Percentiles rank a stretch among this genome's conserved stretches.
phyloP scores from a whole-genome alignment of 2,329 filamentous ascomycete species.

The Didymella keratinophila region DNA sequence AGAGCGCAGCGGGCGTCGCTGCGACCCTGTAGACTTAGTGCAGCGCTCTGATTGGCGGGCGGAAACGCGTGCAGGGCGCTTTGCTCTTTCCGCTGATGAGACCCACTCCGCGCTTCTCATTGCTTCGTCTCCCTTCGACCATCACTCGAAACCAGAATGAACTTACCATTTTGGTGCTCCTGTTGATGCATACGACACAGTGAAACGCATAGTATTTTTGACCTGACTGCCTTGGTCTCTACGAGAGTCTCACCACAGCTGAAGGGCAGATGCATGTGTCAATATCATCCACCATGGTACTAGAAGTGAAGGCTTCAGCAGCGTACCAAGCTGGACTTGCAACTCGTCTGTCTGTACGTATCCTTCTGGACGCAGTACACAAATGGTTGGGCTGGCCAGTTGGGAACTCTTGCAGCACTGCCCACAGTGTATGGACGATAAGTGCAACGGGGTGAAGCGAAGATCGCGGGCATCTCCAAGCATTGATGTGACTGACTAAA shows the following conservation, averaged over 20 bases:
- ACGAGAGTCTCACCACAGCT: neutral
- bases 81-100: neutral
- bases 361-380: neutral
- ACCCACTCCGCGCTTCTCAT: conserved; percentile 9
- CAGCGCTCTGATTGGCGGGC: conserved; percentile 6
- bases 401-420: no score
- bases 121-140: conserved; percentile 6
- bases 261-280: no score
- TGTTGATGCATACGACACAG: neutral
- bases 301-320: neutral
- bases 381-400: neutral
- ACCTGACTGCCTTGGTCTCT: neutral
- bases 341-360: neutral
- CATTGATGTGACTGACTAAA: neutral
- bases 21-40: conserved; percentile 15
- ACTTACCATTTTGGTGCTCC: neutral
- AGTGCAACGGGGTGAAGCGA: neutral
- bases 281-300: neutral
- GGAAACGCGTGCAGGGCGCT: neutral
- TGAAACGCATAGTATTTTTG: neutral
- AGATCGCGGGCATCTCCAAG: neutral
- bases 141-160: neutral
- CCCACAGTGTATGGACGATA: neutral
- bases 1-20: conserved; percentile 14
- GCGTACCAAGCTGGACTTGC: neutral